Conservation (phyloP, 2,329 filamentous ascomycete genomes). For the Aspergillus amoenus region DNA sequence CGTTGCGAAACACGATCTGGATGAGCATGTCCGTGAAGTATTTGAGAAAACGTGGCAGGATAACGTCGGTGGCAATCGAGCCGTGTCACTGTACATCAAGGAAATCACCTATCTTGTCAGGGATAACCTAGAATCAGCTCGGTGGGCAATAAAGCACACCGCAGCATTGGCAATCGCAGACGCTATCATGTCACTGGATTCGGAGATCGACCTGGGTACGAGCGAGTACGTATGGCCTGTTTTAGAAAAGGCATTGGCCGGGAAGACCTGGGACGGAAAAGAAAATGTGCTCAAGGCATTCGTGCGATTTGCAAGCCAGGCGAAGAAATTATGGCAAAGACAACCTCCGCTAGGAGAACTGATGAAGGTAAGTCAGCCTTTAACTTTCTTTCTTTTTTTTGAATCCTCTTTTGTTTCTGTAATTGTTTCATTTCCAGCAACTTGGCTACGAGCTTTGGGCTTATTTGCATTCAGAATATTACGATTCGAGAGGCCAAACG, state of each 20-base stretch:
- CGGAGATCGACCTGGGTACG: constrained; percentile 57
- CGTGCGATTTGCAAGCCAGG: constrained; percentile 71
- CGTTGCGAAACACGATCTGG: constrained; percentile 79
- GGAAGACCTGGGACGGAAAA: constrained; percentile 93
- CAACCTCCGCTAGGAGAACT: constrained; percentile 59
- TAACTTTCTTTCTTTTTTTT: neutral
- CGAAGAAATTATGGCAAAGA: constrained; percentile 59
- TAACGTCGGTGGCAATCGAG: constrained; percentile 80
- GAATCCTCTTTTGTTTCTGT: neutral
- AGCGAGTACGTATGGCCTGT: constrained; percentile 74
- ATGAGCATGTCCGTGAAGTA: constrained; percentile 75
- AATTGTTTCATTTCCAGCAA: constrained; percentile 4
- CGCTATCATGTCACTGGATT: constrained; percentile 63
- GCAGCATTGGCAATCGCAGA: constrained; percentile 78
- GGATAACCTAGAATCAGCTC: constrained; percentile 70
- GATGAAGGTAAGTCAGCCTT: constrained; percentile 59
- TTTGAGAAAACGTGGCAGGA: constrained; percentile 87
- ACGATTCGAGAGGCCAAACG: constrained; percentile 83
- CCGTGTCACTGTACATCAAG: constrained; percentile 76
- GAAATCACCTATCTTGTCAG: constrained; percentile 74
- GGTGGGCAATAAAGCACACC: constrained; percentile 89
- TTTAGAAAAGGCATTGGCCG: constrained; percentile 74
- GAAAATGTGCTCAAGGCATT: constrained; percentile 79
- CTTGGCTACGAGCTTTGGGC: constrained; percentile 18
- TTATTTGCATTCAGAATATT: constrained; percentile 52